Percentiles rank a stretch among this genome's conserved stretches.
These are phyloP conservation scores for Candida chilensis DNA, from an alignment of 805 yeast species.

Conservation along the genomic window DNA sequence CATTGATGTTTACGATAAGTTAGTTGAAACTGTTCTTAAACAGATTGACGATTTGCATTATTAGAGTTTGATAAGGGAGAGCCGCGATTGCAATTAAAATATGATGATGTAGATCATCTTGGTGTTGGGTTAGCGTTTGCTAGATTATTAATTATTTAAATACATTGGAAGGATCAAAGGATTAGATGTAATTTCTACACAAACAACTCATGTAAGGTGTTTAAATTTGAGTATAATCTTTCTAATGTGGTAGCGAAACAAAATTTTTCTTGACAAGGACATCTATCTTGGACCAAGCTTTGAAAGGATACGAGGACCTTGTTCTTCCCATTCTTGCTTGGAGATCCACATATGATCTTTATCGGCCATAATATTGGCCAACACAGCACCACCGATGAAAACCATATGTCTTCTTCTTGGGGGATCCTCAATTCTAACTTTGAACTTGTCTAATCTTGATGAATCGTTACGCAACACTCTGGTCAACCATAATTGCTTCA, in stretches of 20 bases:
- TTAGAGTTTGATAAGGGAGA: constrained; percentile 8
- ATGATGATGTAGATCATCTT: neutral
- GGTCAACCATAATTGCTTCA: constrained; percentile 93
- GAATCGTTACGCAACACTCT: constrained; percentile 84
- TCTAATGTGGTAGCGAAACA: too few relatives aligned
- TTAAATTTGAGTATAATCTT: too few relatives aligned
- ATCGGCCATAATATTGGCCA: constrained; percentile 96
- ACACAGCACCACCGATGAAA: constrained; percentile 95
- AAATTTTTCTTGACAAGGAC: neutral
- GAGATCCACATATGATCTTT: constrained; percentile 98
- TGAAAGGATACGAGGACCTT: constrained; percentile 75
- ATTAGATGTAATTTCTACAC: too few relatives aligned
- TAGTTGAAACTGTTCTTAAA: constrained; percentile 26
- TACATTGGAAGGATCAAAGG: too few relatives aligned
- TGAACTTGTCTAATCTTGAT: constrained; percentile 78
- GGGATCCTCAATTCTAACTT: constrained; percentile 95
- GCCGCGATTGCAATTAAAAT: neutral
- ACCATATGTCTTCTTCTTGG: constrained; percentile 99
- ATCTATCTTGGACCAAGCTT: constrained; percentile 89
- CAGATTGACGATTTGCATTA: constrained; percentile 27
- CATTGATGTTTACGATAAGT: constrained; percentile 24
- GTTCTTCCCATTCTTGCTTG: constrained; percentile 96
- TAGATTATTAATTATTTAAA: neutral
- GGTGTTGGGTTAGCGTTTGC: neutral
- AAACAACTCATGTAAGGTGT: too few relatives aligned